These are phyloP conservation scores for Candida tunisiensis DNA, from an alignment of 1,139 yeast genomes.

Conservation along the genomic window DNA sequence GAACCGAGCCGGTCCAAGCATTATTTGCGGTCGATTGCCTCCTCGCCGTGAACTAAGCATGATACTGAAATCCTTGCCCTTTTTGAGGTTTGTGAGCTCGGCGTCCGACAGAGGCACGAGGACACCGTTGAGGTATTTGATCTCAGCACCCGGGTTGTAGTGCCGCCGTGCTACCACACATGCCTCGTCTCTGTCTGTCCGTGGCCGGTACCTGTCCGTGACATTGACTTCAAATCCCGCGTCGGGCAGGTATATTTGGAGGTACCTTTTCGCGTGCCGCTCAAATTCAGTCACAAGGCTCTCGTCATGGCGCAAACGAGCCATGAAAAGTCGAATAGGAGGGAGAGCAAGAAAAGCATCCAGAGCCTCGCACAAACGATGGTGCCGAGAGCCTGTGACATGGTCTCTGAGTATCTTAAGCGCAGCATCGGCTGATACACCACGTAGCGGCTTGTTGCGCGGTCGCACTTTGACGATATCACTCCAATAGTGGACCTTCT, in stretches of 20 bases:
- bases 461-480: slow-evolving; percentile 19
- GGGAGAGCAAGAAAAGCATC: slow-evolving; percentile 14
- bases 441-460: slow-evolving; percentile 12
- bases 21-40: slow-evolving; percentile 21
- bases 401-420: slow-evolving; percentile 8
- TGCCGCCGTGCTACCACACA: slow-evolving; percentile 23
- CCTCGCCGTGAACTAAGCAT: slow-evolving; percentile 21
- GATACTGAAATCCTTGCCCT: slow-evolving; percentile 24
- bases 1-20: slow-evolving; percentile 33
- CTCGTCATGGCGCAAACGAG: slow-evolving; percentile 9
- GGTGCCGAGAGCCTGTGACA: slow-evolving; percentile 7
- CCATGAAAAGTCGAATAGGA: slow-evolving; percentile 15
- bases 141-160: slow-evolving; percentile 18
- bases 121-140: slow-evolving; percentile 23
- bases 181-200: slow-evolving; percentile 19
- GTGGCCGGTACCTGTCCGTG: slow-evolving; percentile 23
- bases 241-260: slow-evolving; percentile 19
- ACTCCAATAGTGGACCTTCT: slow-evolving; percentile 21
- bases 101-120: slow-evolving; percentile 21
- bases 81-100: slow-evolving; percentile 16
- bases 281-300: slow-evolving; percentile 16
- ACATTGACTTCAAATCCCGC: slow-evolving; percentile 27
- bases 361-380: slow-evolving; percentile 10
- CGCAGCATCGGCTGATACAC: slow-evolving; percentile 9
- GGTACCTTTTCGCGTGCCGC: slow-evolving; percentile 21